A percentile compares a stretch with the other conserved stretches of the same genome.
These are phyloP conservation scores for Anethum foeniculum DNA, from an alignment of 140 eudicot genomes.

Conservation along the genomic window DNA sequence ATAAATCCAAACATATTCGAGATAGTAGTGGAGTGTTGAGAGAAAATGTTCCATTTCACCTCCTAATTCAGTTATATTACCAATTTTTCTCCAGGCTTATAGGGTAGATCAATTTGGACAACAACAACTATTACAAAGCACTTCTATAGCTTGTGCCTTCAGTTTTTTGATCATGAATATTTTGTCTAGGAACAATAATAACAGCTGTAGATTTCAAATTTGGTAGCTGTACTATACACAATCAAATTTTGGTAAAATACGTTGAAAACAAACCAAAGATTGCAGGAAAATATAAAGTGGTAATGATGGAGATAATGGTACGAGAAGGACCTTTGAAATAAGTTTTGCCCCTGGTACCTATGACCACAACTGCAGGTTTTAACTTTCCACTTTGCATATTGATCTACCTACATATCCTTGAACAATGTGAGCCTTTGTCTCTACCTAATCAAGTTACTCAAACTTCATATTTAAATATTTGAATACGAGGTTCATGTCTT, in stretches of 20 bases:
- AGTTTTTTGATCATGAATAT: constrained; percentile 22
- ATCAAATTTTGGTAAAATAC: constrained; percentile 81
- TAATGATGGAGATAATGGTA: neutral
- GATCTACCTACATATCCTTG: constrained; percentile 93
- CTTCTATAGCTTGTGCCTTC: neutral
- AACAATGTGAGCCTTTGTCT: constrained; percentile 66
- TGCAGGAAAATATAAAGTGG: constrained; percentile 2
- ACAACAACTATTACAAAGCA: no score
- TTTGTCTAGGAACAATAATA: constrained; percentile 82
- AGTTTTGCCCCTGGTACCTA: constrained; percentile 93
- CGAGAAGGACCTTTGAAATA: constrained; percentile 57
- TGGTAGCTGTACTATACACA: constrained; percentile 85
- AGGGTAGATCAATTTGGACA: no score
- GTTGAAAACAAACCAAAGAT: constrained; percentile 27
- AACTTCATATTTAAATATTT: constrained; percentile 9
- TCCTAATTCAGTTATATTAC: constrained; percentile 21
- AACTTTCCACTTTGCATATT: constrained; percentile 84
- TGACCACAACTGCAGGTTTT: constrained; percentile 75
- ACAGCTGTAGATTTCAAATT: constrained; percentile 83
- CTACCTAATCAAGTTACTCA: constrained; percentile 38
- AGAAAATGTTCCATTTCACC: constrained; percentile 2
- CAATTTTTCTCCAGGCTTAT: constrained; percentile 64
- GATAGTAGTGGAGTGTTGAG: constrained; percentile 8
- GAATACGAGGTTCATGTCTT: neutral
- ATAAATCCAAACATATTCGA: constrained; percentile 15